Evolutionary conservation across 2,329 filamentous ascomycete genomes (phyloP).

Genomic region (Penicillium sp.): DNA sequence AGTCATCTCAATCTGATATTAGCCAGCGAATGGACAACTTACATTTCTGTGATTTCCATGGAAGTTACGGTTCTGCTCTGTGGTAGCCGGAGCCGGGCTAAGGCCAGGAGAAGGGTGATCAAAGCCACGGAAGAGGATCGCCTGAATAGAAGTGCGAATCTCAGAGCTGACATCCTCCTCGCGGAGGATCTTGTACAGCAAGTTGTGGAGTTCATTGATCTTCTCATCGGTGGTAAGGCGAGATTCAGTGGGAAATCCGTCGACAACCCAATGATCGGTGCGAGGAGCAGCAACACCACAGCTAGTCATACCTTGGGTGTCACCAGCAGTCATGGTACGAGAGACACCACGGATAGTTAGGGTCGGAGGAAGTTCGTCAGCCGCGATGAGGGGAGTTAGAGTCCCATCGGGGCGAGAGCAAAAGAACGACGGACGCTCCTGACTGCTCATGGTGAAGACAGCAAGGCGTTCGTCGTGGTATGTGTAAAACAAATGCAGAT

Average conservation of each 20-base stretch:
- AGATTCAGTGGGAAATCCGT: constrained; percentile 14
- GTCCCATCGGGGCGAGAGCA: constrained; percentile 39
- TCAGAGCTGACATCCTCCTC: constrained; percentile 19
- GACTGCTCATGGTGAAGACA: constrained; percentile 18
- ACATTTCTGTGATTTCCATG: neutral
- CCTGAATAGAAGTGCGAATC: constrained; percentile 21
- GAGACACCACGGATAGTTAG: constrained; percentile 37
- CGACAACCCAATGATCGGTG: constrained; percentile 34
- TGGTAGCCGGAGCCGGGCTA: neutral
- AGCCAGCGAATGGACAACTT: neutral
- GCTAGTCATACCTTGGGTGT: constrained; percentile 43
- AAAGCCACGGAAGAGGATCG: constrained; percentile 7
- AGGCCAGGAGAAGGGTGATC: neutral
- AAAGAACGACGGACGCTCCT: constrained; percentile 40
- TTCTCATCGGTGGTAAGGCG: constrained; percentile 2
- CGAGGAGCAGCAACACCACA: constrained; percentile 34
- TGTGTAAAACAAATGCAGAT: neutral
- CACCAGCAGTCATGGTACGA: constrained; percentile 31
- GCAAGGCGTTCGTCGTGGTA: neutral
- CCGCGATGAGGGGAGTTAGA: constrained; percentile 41
- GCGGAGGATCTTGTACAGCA: constrained; percentile 19
- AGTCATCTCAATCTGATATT: neutral
- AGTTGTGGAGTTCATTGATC: constrained; percentile 14
- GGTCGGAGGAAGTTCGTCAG: constrained; percentile 42
- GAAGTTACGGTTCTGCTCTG: too few species aligned